Conservation (phyloP, 1,284 basidiomycete genomes). For the Microstroma glucosiphilum region DNA sequence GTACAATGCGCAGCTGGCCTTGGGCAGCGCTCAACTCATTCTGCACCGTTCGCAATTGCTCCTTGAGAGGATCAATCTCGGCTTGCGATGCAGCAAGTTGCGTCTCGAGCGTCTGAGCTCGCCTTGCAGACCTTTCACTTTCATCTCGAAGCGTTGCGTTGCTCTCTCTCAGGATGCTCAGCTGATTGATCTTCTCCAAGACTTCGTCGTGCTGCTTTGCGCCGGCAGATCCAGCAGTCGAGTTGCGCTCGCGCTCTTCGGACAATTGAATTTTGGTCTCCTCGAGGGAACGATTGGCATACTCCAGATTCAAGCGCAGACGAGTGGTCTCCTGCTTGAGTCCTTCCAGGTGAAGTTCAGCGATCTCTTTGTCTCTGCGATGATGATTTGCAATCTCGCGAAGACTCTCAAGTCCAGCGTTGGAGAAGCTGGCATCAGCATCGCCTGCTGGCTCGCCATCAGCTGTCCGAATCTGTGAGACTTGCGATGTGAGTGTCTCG, state of each 20-base stretch:
- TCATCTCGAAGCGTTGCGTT: slow-evolving; percentile 76
- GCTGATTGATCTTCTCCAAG: slow-evolving; percentile 77
- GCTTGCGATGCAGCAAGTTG: slow-evolving; percentile 53
- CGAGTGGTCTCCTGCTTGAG: slow-evolving; percentile 75
- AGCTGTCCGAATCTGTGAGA: slow-evolving; percentile 63
- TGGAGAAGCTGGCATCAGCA: slow-evolving; percentile 52
- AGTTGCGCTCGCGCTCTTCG: slow-evolving; percentile 23
- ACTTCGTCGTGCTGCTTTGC: slow-evolving; percentile 78
- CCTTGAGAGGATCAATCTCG: slow-evolving; percentile 70
- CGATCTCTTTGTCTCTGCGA: slow-evolving; percentile 82
- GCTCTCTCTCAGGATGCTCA: slow-evolving; percentile 79
- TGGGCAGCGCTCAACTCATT: slow-evolving; percentile 70
- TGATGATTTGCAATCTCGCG: slow-evolving; percentile 75
- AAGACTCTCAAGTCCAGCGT: slow-evolving; percentile 51
- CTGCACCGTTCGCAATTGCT: slow-evolving; percentile 62
- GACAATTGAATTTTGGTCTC: slow-evolving; percentile 58
- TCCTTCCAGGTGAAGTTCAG: slow-evolving; percentile 77
- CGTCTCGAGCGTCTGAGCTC: slow-evolving; percentile 57
- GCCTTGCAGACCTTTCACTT: slow-evolving; percentile 58
- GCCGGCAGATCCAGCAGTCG: slow-evolving; percentile 54
- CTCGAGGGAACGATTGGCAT: slow-evolving; percentile 64
- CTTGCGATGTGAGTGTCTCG: slow-evolving; percentile 75
- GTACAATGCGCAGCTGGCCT: slow-evolving; percentile 65
- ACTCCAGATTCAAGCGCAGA: slow-evolving; percentile 69
- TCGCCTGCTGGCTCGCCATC: slow-evolving; percentile 53